Conservation (phyloP, 2,329 filamentous ascomycete genomes). For the Colletotrichum graminicola region DNA sequence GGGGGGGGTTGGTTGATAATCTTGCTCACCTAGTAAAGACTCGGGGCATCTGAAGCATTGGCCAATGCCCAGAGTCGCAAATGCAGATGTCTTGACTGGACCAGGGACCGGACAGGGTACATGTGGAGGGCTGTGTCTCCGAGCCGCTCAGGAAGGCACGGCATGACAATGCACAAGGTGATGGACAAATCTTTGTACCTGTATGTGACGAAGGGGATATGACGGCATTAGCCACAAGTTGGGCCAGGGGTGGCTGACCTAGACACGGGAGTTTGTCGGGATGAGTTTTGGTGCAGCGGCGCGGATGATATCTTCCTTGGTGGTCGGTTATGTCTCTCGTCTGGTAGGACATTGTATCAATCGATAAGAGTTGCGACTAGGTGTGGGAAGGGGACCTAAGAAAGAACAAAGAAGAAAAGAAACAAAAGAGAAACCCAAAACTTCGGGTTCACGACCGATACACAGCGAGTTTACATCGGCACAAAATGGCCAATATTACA, state of each 20-base stretch:
- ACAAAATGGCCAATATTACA: conserved; percentile 15
- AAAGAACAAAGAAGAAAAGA: too few relatives aligned
- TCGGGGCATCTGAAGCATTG: conserved; percentile 20
- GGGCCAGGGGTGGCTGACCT: too few relatives aligned
- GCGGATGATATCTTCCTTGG: not conserved
- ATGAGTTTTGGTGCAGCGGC: not conserved
- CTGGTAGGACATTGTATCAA: not conserved
- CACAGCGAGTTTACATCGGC: not conserved
- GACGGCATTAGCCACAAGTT: conserved; percentile 7
- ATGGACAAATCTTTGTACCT: not conserved
- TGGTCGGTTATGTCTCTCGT: not conserved
- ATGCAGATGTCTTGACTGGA: conserved; percentile 30
- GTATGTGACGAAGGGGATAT: not conserved
- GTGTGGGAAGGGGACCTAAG: too few relatives aligned
- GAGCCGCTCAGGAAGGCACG: conserved; percentile 7
- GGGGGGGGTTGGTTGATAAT: conserved; percentile 22
- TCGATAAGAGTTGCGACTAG: not conserved
- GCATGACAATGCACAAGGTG: conserved; percentile 3
- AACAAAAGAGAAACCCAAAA: not conserved
- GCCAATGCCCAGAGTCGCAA: conserved; percentile 24
- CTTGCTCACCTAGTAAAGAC: conserved; percentile 33
- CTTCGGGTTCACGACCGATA: not conserved
- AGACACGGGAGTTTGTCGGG: not conserved
- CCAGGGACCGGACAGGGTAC: conserved; percentile 20
- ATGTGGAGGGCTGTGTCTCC: conserved; percentile 32